These are phyloP conservation scores for Exophiala sideris DNA, from an alignment of 2,329 filamentous ascomycete genomes.

Conservation along the genomic window DNA sequence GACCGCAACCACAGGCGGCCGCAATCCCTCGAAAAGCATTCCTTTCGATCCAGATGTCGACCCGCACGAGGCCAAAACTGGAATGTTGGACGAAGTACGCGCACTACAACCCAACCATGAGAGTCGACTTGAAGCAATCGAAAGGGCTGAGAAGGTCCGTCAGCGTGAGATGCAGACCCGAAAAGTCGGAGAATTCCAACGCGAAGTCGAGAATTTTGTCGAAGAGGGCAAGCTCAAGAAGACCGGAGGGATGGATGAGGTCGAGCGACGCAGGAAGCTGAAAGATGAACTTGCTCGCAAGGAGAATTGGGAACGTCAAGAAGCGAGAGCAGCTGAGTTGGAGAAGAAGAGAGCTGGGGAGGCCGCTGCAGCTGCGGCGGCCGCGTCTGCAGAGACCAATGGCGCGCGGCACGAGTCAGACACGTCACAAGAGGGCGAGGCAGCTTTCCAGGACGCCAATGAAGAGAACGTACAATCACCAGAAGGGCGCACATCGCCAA, in stretches of 20 bases:
- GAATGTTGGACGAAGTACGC: conserved; percentile 85
- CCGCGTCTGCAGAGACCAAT: conserved; percentile 13
- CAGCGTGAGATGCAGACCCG: conserved; percentile 83
- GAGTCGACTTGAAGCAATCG: conserved; percentile 87
- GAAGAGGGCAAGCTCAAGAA: conserved; percentile 91
- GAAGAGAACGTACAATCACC: conserved; percentile 13
- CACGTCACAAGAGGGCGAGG: conserved; percentile 18
- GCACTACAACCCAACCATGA: conserved; percentile 94
- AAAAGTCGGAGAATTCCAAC: conserved; percentile 71
- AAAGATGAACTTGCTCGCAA: conserved; percentile 84
- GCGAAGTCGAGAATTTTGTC: conserved; percentile 81
- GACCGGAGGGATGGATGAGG: conserved; percentile 90
- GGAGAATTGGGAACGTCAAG: conserved; percentile 62
- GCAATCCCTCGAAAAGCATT: conserved; percentile 45
- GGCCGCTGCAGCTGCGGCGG: conserved; percentile 16
- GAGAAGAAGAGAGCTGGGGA: conserved; percentile 34
- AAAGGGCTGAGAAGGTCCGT: conserved; percentile 88
- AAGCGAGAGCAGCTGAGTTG: conserved; percentile 51
- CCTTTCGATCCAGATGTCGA: conserved; percentile 56
- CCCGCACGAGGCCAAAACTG: conserved; percentile 81
- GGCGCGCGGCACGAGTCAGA: conserved; percentile 5
- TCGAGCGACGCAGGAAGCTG: conserved; percentile 75
- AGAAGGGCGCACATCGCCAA: conserved; percentile 11
- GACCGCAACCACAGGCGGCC: conserved; percentile 35
- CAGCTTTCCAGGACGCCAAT: conserved; percentile 19